These are phyloP conservation scores for Pleurotus platypus DNA, from an alignment of 768 basidiomycete genomes.

Conservation along the genomic window DNA sequence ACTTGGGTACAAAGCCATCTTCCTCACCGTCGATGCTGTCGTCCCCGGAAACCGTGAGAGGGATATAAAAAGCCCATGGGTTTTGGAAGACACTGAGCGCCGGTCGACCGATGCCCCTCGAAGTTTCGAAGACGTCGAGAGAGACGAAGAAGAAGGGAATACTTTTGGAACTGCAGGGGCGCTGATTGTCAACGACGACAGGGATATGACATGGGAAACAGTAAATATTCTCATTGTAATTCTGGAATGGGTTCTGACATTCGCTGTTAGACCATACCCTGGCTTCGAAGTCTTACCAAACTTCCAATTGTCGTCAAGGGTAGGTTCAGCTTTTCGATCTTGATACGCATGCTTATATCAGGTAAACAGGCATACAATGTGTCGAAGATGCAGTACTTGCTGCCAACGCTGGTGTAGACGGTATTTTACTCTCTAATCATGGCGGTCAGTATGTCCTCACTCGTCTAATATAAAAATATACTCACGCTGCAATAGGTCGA, in stretches of 20 bases:
- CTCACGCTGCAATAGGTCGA: slow-evolving; percentile 42
- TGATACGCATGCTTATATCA: background rate
- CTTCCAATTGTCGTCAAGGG: slow-evolving; percentile 78
- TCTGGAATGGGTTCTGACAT: background rate
- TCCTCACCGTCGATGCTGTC: slow-evolving; percentile 90
- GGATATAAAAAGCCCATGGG: slow-evolving; percentile 60
- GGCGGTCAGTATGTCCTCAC: slow-evolving; percentile 51
- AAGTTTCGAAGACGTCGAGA: slow-evolving; percentile 17
- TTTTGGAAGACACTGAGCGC: slow-evolving; percentile 50
- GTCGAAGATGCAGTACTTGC: slow-evolving; percentile 86
- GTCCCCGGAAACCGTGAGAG: slow-evolving; percentile 77
- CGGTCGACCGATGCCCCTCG: slow-evolving; percentile 23
- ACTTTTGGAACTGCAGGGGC: slow-evolving; percentile 64
- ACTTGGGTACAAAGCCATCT: slow-evolving; percentile 83
- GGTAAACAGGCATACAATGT: slow-evolving; percentile 60
- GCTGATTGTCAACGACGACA: slow-evolving; percentile 61
- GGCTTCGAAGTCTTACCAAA: slow-evolving; percentile 66
- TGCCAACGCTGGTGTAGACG: slow-evolving; percentile 79
- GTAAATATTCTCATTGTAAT: slow-evolving; percentile 24
- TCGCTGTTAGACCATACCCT: slow-evolving; percentile 44
- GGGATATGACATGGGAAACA: slow-evolving; percentile 76
- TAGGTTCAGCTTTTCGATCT: slow-evolving; percentile 12
- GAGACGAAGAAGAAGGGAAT: slow-evolving; percentile 27
- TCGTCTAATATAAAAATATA: background rate
- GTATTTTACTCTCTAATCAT: slow-evolving; percentile 88